Base-by-base conservation (phyloP, 768 basidiomycete genomes). In the Brasilioporus rufonigricans region DNA sequence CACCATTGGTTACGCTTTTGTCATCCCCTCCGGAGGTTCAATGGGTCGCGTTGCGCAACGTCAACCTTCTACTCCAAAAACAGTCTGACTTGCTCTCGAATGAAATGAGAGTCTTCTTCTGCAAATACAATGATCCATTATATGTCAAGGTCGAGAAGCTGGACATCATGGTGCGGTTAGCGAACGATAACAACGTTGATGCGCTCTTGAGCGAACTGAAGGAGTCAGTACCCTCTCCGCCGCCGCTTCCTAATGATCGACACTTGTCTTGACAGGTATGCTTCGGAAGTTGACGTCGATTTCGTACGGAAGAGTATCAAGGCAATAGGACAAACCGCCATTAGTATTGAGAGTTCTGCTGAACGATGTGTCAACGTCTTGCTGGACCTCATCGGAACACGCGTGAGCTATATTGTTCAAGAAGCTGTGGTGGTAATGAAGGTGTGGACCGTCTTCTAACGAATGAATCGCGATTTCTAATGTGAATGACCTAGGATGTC, bases 381-480 rank as follows among this genome's bases (percentile, higher is more conserved):
- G 35, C 74, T 99, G 50, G 96, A 98, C 18, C 80, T 99, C 55
- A 98, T 98, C 52, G 85, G 80, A 33, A 96, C 95, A 1, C 82
- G 93, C 11, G 91, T 99, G 36, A 95, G 89, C 76, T 99, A 98
- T 67, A 93, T 99, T 32, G 95, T 98, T 4, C 96, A 98, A 67
- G 96, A 99, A 73, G 94, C 93, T 1, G 91, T 98, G 4, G 94
- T 99, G 2, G 94, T 99, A 2, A 97, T 99, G 91, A 98, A 98
- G 84, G 95, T 93, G 47, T 45, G 77, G 55, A 21, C 18, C 4
- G 26, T 49, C 23, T 29, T 32, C 3, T 4, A 11, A 12, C 14
- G 16, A 12, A 10, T 19, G 18, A 27, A n/a, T 26, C 35, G 32
- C n/a, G 5, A 4, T 26, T 36, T 39, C 50, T 55, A 18, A 60